phyloP scores from a whole-genome alignment of 176 grass and related monocot genomes.

The Dactylis glomerata region DNA sequence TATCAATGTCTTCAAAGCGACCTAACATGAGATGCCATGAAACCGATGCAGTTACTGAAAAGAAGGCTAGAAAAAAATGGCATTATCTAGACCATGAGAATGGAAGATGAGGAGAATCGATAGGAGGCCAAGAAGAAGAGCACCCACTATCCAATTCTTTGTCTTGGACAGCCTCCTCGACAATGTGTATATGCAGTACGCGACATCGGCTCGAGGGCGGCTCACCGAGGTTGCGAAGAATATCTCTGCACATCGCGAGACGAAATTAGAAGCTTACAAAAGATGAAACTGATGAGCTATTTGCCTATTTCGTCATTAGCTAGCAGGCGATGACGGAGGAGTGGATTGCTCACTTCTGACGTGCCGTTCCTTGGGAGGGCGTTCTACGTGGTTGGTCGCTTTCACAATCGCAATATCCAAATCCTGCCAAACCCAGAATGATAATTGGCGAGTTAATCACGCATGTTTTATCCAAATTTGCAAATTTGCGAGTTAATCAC shows the following conservation, averaged over 20 bases:
- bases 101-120: neutral
- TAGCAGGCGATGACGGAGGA: neutral
- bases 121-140: neutral
- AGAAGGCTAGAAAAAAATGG: neutral
- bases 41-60: neutral
- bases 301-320: neutral
- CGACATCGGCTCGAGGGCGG: slow-evolving; percentile 69
- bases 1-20: slow-evolving; percentile 89
- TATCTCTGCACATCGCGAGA: slow-evolving; percentile 48
- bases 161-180: slow-evolving; percentile 84
- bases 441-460: neutral
- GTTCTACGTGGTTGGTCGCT: slow-evolving; percentile 91
- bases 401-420: slow-evolving; percentile 97
- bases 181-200: slow-evolving; percentile 82
- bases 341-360: slow-evolving; percentile 67
- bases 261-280: neutral
- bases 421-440: slow-evolving; percentile 32
- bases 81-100: neutral
- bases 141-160: slow-evolving; percentile 70
- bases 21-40: slow-evolving; percentile 34
- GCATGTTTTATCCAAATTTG: neutral
- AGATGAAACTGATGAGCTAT: neutral
- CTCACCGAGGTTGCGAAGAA: slow-evolving; percentile 54
- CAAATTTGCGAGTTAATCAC: neutral
- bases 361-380: slow-evolving; percentile 90